These are phyloP conservation scores for Flaveria bidentis DNA, from an alignment of 129 eudicot genomes.

Conservation along the genomic window DNA sequence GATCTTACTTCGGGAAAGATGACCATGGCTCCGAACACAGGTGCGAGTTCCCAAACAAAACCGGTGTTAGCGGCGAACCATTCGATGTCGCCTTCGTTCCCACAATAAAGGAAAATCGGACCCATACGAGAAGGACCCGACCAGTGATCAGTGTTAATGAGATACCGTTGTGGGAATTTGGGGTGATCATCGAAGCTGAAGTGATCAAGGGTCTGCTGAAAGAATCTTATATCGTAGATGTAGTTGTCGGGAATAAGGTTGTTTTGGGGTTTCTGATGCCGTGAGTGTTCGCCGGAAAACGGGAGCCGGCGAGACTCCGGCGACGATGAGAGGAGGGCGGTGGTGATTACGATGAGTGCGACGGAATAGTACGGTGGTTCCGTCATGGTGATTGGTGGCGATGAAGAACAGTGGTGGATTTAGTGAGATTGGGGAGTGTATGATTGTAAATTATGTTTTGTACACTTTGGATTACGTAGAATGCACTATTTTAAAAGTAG, in stretches of 20 bases:
- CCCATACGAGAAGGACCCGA: conserved; percentile 50
- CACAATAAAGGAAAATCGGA: conserved; percentile 90
- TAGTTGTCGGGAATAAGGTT: conserved; percentile 26
- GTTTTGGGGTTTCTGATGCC: conserved; percentile 24
- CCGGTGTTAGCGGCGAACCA: conserved; percentile 93
- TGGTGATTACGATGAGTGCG: conserved; percentile 23
- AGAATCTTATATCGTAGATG: conserved; percentile 63
- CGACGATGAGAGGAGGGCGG: conserved; percentile 13
- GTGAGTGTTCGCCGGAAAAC: conserved; percentile 45
- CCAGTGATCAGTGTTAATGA: conserved; percentile 74
- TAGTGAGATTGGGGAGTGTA: background rate
- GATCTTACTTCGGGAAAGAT: conserved; percentile 74
- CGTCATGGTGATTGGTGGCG: conserved; percentile 26
- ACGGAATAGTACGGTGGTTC: background rate
- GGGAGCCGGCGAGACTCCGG: conserved; percentile 36
- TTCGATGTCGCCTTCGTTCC: conserved; percentile 88
- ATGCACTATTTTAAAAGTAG: too few relatives aligned
- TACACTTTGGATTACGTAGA: too few relatives aligned
- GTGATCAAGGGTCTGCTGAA: conserved; percentile 68
- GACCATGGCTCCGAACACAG: conserved; percentile 74
- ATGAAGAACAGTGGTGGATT: background rate
- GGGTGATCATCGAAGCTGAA: conserved; percentile 68
- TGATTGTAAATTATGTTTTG: too few relatives aligned
- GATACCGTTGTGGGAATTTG: conserved; percentile 70
- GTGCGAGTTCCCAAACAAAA: conserved; percentile 86